Percentiles rank a stretch among this genome's conserved stretches.
These are phyloP conservation scores for Butyriboletus pseudospeciosus DNA, from an alignment of 1,284 basidiomycete genomes.

Conservation along the genomic window DNA sequence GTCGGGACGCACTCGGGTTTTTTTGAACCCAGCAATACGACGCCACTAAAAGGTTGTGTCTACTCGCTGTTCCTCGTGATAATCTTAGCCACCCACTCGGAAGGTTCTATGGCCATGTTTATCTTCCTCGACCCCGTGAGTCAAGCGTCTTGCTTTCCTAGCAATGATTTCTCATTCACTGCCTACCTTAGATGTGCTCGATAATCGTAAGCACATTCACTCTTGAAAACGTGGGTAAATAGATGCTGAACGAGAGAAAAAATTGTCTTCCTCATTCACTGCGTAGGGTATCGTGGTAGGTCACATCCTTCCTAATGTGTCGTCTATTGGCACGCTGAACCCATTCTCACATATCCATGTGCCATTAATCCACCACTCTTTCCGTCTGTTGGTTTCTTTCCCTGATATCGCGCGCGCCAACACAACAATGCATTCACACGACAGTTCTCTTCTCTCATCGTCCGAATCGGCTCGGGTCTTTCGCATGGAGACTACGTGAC, in stretches of 20 bases:
- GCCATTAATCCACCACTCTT: not conserved
- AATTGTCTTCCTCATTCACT: not conserved
- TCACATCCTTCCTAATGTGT: not conserved
- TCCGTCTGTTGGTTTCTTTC: not conserved
- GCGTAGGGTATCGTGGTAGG: constrained; percentile 17
- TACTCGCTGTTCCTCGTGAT: constrained; percentile 11
- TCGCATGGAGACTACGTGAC: constrained; percentile 11
- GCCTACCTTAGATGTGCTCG: constrained; percentile 6
- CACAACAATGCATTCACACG: no score
- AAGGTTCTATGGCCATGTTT: constrained; percentile 15
- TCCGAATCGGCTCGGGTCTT: constrained; percentile 19
- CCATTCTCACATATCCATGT: not conserved
- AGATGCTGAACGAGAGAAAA: not conserved
- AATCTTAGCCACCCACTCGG: constrained; percentile 12
- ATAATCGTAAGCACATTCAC: constrained; percentile 13
- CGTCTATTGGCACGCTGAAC: not conserved
- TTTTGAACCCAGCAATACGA: not conserved
- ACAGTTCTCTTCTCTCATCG: constrained; percentile 13
- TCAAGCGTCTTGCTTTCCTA: no score
- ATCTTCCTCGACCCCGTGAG: constrained; percentile 16
- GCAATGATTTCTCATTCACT: not conserved
- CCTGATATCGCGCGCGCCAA: not conserved
- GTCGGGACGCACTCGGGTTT: not conserved
- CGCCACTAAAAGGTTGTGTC: not conserved
- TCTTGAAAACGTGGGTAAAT: not conserved